These are phyloP conservation scores for Mycena galericulata DNA, from an alignment of 768 basidiomycete genomes.

Conservation along the genomic window DNA sequence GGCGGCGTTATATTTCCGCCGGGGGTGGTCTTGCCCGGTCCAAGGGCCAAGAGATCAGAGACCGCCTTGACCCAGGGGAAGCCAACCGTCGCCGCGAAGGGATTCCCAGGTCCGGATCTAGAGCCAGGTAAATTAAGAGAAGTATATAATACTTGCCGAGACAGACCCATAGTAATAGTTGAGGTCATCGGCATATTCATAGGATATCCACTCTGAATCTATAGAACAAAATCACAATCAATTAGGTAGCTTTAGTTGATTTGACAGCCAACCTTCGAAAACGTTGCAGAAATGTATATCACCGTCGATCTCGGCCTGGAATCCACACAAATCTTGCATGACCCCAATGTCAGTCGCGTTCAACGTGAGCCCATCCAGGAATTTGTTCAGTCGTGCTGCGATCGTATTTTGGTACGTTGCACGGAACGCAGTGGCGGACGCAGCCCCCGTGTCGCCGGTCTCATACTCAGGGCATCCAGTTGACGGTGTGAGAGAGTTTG, in stretches of 20 bases:
- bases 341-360: slow-evolving; percentile 50
- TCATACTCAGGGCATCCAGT: slow-evolving; percentile 52
- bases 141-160: slow-evolving; percentile 9
- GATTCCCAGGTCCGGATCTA: slow-evolving; percentile 60
- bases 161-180: slow-evolving; percentile 63
- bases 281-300: slow-evolving; percentile 56
- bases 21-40: slow-evolving; percentile 40
- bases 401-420: slow-evolving; percentile 47
- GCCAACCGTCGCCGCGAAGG: slow-evolving; percentile 52
- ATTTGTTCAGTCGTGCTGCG: slow-evolving; percentile 50
- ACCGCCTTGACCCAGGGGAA: slow-evolving; percentile 56
- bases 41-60: slow-evolving; percentile 49
- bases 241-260: neutral
- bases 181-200: slow-evolving; percentile 59
- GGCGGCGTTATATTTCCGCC: slow-evolving; percentile 50
- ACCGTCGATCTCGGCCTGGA: slow-evolving; percentile 50
- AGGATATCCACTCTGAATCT: slow-evolving; percentile 56
- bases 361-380: slow-evolving; percentile 50
- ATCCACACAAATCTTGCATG: slow-evolving; percentile 60
- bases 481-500: slow-evolving; percentile 57
- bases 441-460: slow-evolving; percentile 44
- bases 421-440: slow-evolving; percentile 44
- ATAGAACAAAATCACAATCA: neutral
- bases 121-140: neutral
- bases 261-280: slow-evolving; percentile 52